Base-by-base conservation (phyloP, 1,284 basidiomycete genomes). In the Leucoagaricus sp. region DNA sequence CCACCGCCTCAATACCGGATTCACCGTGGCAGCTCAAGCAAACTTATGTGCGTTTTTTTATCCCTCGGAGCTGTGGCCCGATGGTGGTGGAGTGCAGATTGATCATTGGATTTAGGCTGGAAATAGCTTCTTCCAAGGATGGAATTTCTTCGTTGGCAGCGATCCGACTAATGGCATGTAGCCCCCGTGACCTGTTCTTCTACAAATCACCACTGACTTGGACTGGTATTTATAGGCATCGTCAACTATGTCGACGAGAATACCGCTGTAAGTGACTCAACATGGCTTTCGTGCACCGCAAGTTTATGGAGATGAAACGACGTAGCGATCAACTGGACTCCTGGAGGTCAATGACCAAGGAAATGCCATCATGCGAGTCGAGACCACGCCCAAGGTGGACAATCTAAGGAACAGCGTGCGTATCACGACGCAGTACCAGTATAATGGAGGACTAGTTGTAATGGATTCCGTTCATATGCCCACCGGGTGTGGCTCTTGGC, bases 391-490 rank as follows among this genome's bases (percentile, higher is more conserved):
- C 5, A 78, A 74, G 26, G 86, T 96, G 33, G 64, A 77, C 12
- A 80, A 68, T 41, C 86, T 81, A 49, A 83, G 94, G 58, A 81
- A 86, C 69, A 87, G 88, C 63, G 80, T 96, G 41, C 85, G 93
- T 55, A 87, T 96, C 53, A 84, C 85, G 53, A 87, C 89, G 0
- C 75, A 86, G 49, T 69, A 76, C 59, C 73, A 75, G 1, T 91
- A 84, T 67, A 87, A 80, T 45, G 81, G 84, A 44, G 91, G 85
- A 15, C 76, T 94, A 40, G 77, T 94, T 59, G 78, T 94, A 57
- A 80, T 94, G 77, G 92, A 95, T 69, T 82, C 91, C 13, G 78
- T 86, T n/a, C 93, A 96, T 71, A 94, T 95, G 88, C 93, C 93
- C 1, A 87, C 86, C 1, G 94, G 94, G 6, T 96, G 93, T 70